phyloP scores from a whole-genome alignment of 2,329 filamentous ascomycete species.

The Fusarium agapanthi region DNA sequence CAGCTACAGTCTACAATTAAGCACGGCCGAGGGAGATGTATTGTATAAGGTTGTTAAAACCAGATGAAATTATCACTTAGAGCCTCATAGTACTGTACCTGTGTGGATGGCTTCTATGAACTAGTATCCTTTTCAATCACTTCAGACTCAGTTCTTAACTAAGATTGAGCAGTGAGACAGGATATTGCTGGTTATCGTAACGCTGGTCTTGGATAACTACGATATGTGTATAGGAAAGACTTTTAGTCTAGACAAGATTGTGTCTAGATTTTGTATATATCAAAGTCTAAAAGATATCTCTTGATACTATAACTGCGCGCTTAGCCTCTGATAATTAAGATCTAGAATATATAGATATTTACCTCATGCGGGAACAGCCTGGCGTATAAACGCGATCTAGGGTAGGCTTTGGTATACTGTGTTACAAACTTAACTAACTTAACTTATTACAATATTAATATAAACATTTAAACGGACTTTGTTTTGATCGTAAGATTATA shows the following conservation, averaged over 20 bases:
- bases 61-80: not conserved
- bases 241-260: too few relatives aligned
- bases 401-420: not conserved
- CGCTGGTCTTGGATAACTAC: accelerated
- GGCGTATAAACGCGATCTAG: not conserved
- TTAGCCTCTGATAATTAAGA: not conserved
- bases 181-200: accelerated
- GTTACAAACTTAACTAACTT: accelerated
- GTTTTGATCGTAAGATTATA: too few relatives aligned
- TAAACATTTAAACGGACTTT: too few relatives aligned
- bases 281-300: not conserved
- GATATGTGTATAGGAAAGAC: accelerated
- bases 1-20: not conserved
- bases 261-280: accelerated
- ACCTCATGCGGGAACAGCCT: too few relatives aligned
- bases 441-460: too few relatives aligned
- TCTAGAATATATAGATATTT: not conserved
- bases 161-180: accelerated
- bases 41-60: not conserved
- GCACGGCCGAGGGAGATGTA: accelerated
- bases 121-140: accelerated
- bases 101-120: accelerated
- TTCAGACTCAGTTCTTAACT: accelerated
- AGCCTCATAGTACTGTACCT: accelerated
- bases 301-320: accelerated